Percentiles rank a stretch among this genome's conserved stretches.
These are phyloP conservation scores for Ammopiptanthus mongolicus DNA, from an alignment of 306 rosid species.

Conservation along the genomic window DNA sequence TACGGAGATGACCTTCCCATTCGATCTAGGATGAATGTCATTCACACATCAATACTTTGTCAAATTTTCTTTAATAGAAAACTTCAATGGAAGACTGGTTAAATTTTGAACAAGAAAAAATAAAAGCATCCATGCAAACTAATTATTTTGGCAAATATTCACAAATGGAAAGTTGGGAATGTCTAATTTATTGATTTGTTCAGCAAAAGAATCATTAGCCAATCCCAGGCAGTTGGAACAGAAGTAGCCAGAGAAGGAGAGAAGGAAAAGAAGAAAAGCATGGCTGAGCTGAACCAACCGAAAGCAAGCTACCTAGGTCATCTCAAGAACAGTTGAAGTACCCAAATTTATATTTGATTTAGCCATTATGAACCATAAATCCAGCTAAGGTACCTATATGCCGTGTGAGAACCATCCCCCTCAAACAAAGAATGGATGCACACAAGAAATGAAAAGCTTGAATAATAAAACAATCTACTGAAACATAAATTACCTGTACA, in stretches of 20 bases:
- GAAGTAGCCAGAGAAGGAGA: not conserved
- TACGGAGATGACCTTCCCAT: too few species aligned
- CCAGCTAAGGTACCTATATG: not conserved
- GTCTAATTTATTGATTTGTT: too few species aligned
- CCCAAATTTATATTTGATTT: not conserved
- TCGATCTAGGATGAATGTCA: too few species aligned
- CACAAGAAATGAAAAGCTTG: not conserved
- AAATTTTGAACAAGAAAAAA: too few species aligned
- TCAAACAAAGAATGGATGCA: constrained; percentile 7
- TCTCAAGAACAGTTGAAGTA: not conserved
- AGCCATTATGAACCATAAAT: not conserved
- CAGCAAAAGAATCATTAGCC: not conserved
- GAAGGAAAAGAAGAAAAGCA: not conserved
- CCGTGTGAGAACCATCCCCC: not conserved
- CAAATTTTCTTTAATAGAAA: not conserved
- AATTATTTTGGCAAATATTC: too few species aligned
- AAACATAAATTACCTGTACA: constrained; percentile 70
- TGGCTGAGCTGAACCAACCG: not conserved
- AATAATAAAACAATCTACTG: not conserved
- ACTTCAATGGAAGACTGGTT: too few species aligned
- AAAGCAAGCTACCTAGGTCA: not conserved
- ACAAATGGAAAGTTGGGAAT: too few species aligned
- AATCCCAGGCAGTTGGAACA: not conserved
- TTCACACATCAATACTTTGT: not conserved
- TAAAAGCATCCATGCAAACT: too few species aligned